Evolutionary conservation across 2,329 filamentous ascomycete genomes (phyloP).

Genomic region (Alternaria sp.): DNA sequence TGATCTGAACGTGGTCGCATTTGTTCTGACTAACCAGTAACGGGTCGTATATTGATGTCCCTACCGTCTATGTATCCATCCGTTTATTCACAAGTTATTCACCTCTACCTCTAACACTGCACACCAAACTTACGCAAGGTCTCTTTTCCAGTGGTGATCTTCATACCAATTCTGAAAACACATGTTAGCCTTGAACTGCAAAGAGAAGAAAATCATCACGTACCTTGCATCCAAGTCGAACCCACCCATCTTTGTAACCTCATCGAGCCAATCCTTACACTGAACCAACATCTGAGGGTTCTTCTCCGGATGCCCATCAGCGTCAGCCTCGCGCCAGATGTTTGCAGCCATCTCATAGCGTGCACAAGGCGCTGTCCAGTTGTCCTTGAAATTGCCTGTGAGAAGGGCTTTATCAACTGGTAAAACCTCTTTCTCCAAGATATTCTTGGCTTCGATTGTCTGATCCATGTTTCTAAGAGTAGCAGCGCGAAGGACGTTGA

Average conservation of each 20-base stretch:
- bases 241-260: constrained; percentile 73
- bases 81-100: neutral
- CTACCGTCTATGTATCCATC: neutral
- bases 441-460: constrained; percentile 69
- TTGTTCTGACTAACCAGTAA: neutral
- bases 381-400: constrained; percentile 70
- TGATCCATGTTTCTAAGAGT: constrained; percentile 70
- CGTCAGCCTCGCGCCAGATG: constrained; percentile 73
- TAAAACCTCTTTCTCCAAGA: constrained; percentile 71
- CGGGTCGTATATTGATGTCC: neutral
- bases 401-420: constrained; percentile 62
- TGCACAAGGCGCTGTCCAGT: constrained; percentile 76
- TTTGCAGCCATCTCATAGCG: constrained; percentile 88
- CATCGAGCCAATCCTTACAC: constrained; percentile 71
- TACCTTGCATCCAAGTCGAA: constrained; percentile 76
- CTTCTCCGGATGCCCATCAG: constrained; percentile 45
- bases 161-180: constrained; percentile 67
- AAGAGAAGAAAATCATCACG: constrained; percentile 17
- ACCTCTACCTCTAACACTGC: constrained; percentile 14
- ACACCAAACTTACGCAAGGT: constrained; percentile 60
- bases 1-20: neutral
- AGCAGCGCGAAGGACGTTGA: constrained; percentile 71
- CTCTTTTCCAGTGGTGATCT: constrained; percentile 73
- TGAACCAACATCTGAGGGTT: constrained; percentile 62
- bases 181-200: constrained; percentile 9